phyloP scores from a whole-genome alignment of 257 asterid genomes.

The Paulownia fortunei region DNA sequence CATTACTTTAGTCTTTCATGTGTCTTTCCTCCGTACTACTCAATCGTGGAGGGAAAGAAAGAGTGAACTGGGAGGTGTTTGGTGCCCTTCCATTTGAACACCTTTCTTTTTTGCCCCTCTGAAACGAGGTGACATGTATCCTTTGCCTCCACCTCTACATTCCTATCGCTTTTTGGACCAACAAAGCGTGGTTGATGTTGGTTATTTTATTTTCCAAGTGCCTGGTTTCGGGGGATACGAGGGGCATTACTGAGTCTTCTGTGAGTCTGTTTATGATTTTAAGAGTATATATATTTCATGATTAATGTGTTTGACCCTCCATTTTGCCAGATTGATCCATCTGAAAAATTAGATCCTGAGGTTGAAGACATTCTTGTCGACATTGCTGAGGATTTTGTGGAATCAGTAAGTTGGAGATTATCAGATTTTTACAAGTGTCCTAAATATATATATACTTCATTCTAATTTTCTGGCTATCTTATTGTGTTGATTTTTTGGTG shows the following conservation, averaged over 20 bases:
- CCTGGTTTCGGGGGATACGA: not conserved
- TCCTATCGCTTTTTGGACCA: not conserved
- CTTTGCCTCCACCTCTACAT: not conserved
- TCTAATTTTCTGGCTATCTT: not conserved
- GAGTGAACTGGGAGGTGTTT: not conserved
- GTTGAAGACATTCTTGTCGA: slow-evolving; percentile 87
- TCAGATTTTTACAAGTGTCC: not conserved
- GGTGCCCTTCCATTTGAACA: not conserved
- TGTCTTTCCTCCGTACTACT: not conserved
- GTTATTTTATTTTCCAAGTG: not conserved
- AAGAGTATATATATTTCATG: not conserved
- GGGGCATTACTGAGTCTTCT: slow-evolving; percentile 9
- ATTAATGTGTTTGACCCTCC: slow-evolving; percentile 30
- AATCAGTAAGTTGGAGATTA: slow-evolving; percentile 72
- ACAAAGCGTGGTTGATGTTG: not conserved
- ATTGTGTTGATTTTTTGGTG: not conserved
- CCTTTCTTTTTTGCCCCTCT: not conserved
- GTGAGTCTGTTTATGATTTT: not conserved
- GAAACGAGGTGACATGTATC: not conserved
- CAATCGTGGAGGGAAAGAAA: not conserved
- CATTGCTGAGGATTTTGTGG: slow-evolving; percentile 93
- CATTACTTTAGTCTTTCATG: not conserved
- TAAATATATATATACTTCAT: not conserved
- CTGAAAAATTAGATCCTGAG: slow-evolving; percentile 81
- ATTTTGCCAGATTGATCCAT: slow-evolving; percentile 77